Evolutionary conservation across 139 green algal genomes (phyloP).

Genomic region (Picochlorum sp.): DNA sequence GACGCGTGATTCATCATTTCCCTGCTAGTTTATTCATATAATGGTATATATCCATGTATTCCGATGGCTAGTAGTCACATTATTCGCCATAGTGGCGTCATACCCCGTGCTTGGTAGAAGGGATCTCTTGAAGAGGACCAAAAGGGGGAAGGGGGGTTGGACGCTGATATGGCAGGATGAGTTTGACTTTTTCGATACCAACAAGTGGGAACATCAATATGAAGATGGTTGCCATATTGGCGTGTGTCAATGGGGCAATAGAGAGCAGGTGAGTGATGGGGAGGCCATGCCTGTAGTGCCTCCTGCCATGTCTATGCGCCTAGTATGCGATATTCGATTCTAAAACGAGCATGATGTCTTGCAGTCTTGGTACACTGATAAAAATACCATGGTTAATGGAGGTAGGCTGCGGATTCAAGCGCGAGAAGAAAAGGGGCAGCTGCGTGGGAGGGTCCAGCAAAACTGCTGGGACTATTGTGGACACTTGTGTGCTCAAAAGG

Average conservation of each 20-base stretch:
- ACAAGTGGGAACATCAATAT: conserved; percentile 4
- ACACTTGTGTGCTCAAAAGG: background rate
- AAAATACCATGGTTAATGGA: background rate
- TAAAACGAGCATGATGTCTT: background rate
- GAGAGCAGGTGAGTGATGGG: background rate
- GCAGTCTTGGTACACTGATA: background rate
- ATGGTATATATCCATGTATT: background rate
- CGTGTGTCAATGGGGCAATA: background rate
- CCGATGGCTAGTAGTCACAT: background rate
- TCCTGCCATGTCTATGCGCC: too few relatives aligned
- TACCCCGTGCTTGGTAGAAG: background rate
- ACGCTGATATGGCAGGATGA: conserved; percentile 1
- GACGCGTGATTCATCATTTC: too few relatives aligned
- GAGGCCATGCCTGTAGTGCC: too few relatives aligned
- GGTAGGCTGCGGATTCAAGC: conserved; percentile 9
- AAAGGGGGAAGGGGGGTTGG: background rate
- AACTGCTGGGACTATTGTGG: conserved; percentile 10
- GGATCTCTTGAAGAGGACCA: background rate
- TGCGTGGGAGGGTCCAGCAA: background rate
- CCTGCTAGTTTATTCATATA: background rate
- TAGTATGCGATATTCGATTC: too few relatives aligned
- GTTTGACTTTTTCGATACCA: background rate
- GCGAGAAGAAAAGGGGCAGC: background rate
- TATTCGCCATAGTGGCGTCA: background rate
- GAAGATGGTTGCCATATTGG: conserved; percentile 3